phyloP scores from a whole-genome alignment of 768 basidiomycete species.

The Atractiella rhizophila region DNA sequence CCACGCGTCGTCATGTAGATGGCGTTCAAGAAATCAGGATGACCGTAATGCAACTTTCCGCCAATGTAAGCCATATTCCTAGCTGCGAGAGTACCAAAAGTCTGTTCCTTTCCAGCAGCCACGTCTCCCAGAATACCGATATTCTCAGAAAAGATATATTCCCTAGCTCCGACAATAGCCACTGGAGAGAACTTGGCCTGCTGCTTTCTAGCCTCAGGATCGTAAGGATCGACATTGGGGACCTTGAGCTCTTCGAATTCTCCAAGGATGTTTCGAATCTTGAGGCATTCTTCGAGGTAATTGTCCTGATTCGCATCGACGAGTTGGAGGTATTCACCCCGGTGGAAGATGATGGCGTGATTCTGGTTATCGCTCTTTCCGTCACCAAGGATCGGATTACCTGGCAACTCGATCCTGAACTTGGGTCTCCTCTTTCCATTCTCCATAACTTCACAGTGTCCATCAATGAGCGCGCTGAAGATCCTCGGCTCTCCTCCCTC shows the following conservation, averaged over 20 bases:
- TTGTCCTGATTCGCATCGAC: constrained; percentile 99
- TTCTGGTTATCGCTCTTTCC: constrained; percentile 99
- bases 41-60: constrained; percentile 94
- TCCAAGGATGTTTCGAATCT: constrained; percentile 90
- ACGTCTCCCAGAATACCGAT: constrained; percentile 97
- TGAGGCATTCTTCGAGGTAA: constrained; percentile 96
- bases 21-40: constrained; percentile 95
- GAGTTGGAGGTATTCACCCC: constrained; percentile 94
- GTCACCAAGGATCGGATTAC: constrained; percentile 95
- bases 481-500: constrained; percentile 86
- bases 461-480: constrained; percentile 89
- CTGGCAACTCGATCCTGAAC: constrained; percentile 93
- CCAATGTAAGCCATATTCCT: constrained; percentile 91
- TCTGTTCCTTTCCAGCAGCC: constrained; percentile 97
- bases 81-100: constrained; percentile 92
- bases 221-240: constrained; percentile 71
- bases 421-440: constrained; percentile 78
- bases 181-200: constrained; percentile 80
- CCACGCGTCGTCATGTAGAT: constrained; percentile 96
- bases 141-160: constrained; percentile 99
- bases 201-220: constrained; percentile 25
- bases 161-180: constrained; percentile 91
- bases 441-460: constrained; percentile 81
- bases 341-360: constrained; percentile 96
- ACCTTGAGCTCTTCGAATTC: constrained; percentile 87